Conservation (phyloP, 140 eudicot genomes). For the Senecio squalidus region DNA sequence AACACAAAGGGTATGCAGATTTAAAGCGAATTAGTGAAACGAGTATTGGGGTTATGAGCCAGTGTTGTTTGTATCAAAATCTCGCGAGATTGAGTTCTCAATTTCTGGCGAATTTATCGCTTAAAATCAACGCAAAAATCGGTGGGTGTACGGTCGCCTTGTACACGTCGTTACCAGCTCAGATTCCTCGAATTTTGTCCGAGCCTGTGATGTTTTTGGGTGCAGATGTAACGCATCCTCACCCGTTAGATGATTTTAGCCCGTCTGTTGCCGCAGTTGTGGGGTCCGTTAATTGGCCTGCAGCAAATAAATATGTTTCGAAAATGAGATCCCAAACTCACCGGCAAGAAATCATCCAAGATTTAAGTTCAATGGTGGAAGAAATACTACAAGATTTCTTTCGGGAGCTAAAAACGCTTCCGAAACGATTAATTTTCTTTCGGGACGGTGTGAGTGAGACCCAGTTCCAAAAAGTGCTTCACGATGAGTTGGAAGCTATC, state of each 20-base stretch:
- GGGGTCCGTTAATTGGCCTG: slow-evolving; percentile 92
- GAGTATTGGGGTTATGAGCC: slow-evolving; percentile 76
- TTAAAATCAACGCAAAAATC: slow-evolving; percentile 82
- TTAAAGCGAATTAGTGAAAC: slow-evolving; percentile 92
- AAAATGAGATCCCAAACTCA: slow-evolving; percentile 91
- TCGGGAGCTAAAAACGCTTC: slow-evolving; percentile 49
- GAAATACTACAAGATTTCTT: slow-evolving; percentile 63
- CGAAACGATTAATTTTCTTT: slow-evolving; percentile 62
- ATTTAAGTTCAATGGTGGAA: slow-evolving; percentile 59
- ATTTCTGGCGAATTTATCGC: slow-evolving; percentile 78
- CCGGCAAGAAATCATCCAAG: slow-evolving; percentile 87
- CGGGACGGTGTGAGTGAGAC: slow-evolving; percentile 98
- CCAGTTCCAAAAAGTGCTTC: slow-evolving; percentile 78
- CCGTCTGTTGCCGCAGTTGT: slow-evolving; percentile 98
- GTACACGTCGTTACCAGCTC: slow-evolving; percentile 63
- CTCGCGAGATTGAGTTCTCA: slow-evolving; percentile 60
- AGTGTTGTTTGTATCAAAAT: slow-evolving; percentile 83
- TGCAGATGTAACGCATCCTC: slow-evolving; percentile 97
- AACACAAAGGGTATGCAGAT: slow-evolving; percentile 91
- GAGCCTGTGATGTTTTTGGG: slow-evolving; percentile 92
- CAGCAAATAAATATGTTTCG: slow-evolving; percentile 71
- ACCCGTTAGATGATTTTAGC: slow-evolving; percentile 80
- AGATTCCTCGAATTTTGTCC: slow-evolving; percentile 57
- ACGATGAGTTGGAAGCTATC: slow-evolving; percentile 67
- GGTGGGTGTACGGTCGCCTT: slow-evolving; percentile 92